A percentile compares a stretch with the other conserved stretches of the same genome.
Conservation (phyloP, 495 filamentous ascomycete species). For the Xylaria acuta region DNA sequence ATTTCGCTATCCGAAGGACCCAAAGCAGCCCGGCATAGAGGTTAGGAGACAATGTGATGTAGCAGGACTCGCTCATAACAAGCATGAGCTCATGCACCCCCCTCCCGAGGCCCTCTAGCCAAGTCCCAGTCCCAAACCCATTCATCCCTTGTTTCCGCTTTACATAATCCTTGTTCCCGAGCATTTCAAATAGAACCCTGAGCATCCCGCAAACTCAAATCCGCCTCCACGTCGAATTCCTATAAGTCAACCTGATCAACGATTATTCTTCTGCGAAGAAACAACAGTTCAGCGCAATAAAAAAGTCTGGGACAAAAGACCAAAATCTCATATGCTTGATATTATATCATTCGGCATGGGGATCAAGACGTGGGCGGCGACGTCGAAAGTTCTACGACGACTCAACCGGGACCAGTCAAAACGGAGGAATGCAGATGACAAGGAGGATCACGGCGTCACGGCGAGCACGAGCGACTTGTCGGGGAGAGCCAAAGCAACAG, state of each 20-base stretch:
- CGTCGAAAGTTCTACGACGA: slow-evolving; percentile 21
- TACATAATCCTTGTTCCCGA: background rate
- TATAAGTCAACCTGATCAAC: background rate
- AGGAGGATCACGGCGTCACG: background rate
- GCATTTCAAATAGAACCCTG: slow-evolving; percentile 20
- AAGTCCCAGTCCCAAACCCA: slow-evolving; percentile 3
- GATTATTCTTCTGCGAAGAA: background rate
- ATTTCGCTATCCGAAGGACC: slow-evolving; percentile 6
- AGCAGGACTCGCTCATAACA: background rate
- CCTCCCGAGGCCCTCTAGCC: background rate
- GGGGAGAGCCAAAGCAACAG: slow-evolving; percentile 16
- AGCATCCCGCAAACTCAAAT: slow-evolving; percentile 5
- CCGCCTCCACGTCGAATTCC: background rate
- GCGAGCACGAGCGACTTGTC: slow-evolving; percentile 20
- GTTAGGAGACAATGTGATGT: background rate
- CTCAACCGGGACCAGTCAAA: slow-evolving; percentile 11
- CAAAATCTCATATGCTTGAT: slow-evolving; percentile 13
- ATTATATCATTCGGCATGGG: slow-evolving; percentile 22
- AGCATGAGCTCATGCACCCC: slow-evolving; percentile 9
- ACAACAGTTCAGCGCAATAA: background rate
- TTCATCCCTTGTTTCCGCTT: slow-evolving; percentile 2
- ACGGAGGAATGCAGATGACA: background rate
- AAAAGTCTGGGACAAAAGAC: background rate
- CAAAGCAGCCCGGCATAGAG: background rate
- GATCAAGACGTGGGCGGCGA: slow-evolving; percentile 24